Evolutionary conservation across 306 rosid genomes (phyloP), one percentile per base, ranked within the genome.

Genomic region (Cucurbita pepo): DNA sequence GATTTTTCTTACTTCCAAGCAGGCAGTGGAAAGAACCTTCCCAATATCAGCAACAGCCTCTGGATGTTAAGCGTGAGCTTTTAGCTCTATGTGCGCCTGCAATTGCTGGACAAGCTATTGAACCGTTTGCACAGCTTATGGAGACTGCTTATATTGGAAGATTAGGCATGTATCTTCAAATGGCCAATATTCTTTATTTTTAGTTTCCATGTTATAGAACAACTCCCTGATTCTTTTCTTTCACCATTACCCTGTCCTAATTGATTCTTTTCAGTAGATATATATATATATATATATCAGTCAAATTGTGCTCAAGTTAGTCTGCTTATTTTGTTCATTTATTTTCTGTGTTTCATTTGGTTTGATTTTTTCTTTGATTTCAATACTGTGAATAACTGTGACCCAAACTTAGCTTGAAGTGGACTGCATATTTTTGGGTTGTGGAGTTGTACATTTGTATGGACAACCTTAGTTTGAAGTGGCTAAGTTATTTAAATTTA

Each of bases 101-200:
- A 4, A 53, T 91, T 58, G 91, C 86, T 41, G 91, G 96, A 78
- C 99, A 94, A 83, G 99, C 95, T 12, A 83, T 94, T 79, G 99
- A 94, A 25, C 99, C 96, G 13, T 69, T 94, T 77, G 88, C 95
- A 55, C 96, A 89, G 82, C 85, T 94, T 67, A 85, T 94, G 99
- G 99, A 94, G 82, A 94, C 97, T 56, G 97, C 99, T 69, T 94
- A 83, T 79, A 86, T 94, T 66, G 99, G 99, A 73, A 85, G 96
- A 79, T 65, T 94, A 34, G 97, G 98, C 87, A 75, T 60, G 81
- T 48, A 73, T 73, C 53, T 44, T 45, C 21, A 30, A 47, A 73
- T 1, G 25, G 25, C 12, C 4, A 25, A 69, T 69, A 25, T 2
- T 67, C 40, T 67, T 50, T 67, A 45, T 21, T 45, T 67, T 47